Percentiles rank a stretch among this genome's conserved stretches.
These are phyloP conservation scores for Colletotrichum falcatum DNA, from an alignment of 2,329 filamentous ascomycete species.

Conservation along the genomic window DNA sequence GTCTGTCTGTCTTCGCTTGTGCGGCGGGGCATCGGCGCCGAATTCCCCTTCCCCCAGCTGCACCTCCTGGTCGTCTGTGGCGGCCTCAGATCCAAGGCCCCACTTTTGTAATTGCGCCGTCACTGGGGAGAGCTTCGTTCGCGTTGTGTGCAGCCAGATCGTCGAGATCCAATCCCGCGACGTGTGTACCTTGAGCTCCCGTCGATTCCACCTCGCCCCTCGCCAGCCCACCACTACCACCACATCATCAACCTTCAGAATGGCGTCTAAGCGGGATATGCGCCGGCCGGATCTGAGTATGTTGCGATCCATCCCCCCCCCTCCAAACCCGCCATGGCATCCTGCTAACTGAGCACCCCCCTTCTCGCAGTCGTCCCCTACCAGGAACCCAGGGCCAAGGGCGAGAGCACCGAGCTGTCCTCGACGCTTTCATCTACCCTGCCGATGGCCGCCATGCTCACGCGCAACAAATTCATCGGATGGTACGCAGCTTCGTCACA, in stretches of 20 bases:
- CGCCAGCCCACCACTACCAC: not conserved
- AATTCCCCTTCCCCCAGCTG: not conserved
- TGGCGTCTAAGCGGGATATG: constrained; percentile 82
- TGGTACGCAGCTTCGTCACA: constrained; percentile 62
- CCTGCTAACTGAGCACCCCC: not conserved
- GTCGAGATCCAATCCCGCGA: constrained; percentile 8
- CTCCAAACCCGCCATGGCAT: constrained; percentile 14
- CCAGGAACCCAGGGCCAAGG: constrained; percentile 77
- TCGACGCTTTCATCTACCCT: constrained; percentile 81
- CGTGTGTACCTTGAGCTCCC: not conserved
- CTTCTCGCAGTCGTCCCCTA: constrained; percentile 82
- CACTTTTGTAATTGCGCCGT: constrained; percentile 20
- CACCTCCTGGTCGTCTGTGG: constrained; percentile 9
- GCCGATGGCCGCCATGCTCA: constrained; percentile 97
- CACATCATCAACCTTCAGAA: constrained; percentile 47
- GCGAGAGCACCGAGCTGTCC: constrained; percentile 75
- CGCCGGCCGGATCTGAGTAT: constrained; percentile 78
- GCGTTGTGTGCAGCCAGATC: constrained; percentile 7
- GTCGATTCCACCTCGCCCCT: not conserved
- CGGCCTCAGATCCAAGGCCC: constrained; percentile 20
- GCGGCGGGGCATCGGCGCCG: constrained; percentile 17
- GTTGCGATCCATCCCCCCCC: constrained; percentile 45
- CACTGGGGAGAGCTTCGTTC: constrained; percentile 36
- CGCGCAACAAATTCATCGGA: constrained; percentile 83
- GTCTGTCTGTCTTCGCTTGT: constrained; percentile 18